Conservation (phyloP, 2,329 filamentous ascomycete species). For the Ceratocystis lukuohia region DNA sequence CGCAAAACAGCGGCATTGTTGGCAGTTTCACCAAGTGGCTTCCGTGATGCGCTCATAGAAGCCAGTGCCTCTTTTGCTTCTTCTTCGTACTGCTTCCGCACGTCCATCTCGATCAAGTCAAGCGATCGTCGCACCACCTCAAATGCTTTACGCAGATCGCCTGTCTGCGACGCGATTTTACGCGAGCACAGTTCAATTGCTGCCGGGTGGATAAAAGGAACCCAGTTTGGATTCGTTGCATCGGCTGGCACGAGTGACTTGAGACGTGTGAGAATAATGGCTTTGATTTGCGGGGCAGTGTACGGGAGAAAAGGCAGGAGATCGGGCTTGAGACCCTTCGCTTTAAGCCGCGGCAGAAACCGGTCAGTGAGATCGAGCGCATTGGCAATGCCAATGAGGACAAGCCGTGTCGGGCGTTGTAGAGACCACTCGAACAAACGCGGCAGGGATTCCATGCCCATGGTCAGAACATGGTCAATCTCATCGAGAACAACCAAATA, state of each 20-base stretch:
- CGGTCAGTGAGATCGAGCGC: slow-evolving; percentile 90
- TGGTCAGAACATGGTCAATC: slow-evolving; percentile 81
- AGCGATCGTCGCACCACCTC: slow-evolving; percentile 84
- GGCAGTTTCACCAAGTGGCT: slow-evolving; percentile 64
- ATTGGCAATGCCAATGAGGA: slow-evolving; percentile 88
- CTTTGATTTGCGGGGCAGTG: slow-evolving; percentile 71
- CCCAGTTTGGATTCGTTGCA: slow-evolving; percentile 40
- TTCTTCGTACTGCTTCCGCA: slow-evolving; percentile 57
- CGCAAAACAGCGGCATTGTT: slow-evolving; percentile 42
- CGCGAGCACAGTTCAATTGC: slow-evolving; percentile 89
- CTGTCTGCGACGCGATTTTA: slow-evolving; percentile 87
- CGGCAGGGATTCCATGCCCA: slow-evolving; percentile 82
- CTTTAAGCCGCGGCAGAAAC: slow-evolving; percentile 83
- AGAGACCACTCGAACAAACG: slow-evolving; percentile 95
- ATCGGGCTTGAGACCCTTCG: slow-evolving; percentile 78
- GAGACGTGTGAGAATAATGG: slow-evolving; percentile 72
- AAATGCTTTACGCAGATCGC: slow-evolving; percentile 87
- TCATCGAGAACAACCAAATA: slow-evolving; percentile 88
- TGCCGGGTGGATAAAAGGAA: slow-evolving; percentile 86
- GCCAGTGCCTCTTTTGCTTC: slow-evolving; percentile 42
- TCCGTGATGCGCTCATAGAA: slow-evolving; percentile 56
- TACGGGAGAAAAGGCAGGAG: slow-evolving; percentile 90
- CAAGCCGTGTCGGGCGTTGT: slow-evolving; percentile 61
- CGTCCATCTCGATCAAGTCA: slow-evolving; percentile 78
- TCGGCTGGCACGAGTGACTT: slow-evolving; percentile 53